Conservation (phyloP, 2,329 filamentous ascomycete species). For the Microdochium paspali region DNA sequence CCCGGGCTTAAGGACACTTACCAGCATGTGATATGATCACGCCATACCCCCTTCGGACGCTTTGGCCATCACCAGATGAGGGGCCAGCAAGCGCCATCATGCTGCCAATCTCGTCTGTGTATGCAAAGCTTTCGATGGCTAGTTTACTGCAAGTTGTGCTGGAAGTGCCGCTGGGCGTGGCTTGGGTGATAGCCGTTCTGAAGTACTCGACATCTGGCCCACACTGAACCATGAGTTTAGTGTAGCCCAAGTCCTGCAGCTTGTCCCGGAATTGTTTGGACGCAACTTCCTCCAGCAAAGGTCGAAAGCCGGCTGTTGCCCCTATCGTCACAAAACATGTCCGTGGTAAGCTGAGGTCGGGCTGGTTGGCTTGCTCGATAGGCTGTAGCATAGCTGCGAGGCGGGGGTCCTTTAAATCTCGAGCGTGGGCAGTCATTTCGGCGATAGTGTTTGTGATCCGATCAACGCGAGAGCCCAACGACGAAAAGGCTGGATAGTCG, state of each 20-base stretch:
- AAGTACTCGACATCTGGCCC: conserved; percentile 59
- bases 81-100: conserved; percentile 49
- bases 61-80: conserved; percentile 22
- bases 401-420: background rate
- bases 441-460: background rate
- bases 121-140: conserved; percentile 53
- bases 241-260: conserved; percentile 53
- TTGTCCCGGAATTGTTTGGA: conserved; percentile 50
- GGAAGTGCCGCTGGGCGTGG: conserved; percentile 12
- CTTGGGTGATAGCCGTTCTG: conserved; percentile 17
- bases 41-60: conserved; percentile 41
- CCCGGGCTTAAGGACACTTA: too few species aligned
- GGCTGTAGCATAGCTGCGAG: background rate
- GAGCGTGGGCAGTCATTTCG: background rate
- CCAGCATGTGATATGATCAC: conserved; percentile 85
- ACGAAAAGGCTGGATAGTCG: too few species aligned
- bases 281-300: conserved; percentile 59
- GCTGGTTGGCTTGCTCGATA: background rate
- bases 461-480: too few species aligned
- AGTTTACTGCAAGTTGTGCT: conserved; percentile 27
- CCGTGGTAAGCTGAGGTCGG: background rate
- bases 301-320: conserved; percentile 75
- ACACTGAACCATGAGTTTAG: conserved; percentile 69
- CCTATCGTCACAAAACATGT: conserved; percentile 73
- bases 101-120: conserved; percentile 49